phyloP scores from a whole-genome alignment of 2,329 filamentous ascomycete species.

The Phaeosphaeriaceae sp. region DNA sequence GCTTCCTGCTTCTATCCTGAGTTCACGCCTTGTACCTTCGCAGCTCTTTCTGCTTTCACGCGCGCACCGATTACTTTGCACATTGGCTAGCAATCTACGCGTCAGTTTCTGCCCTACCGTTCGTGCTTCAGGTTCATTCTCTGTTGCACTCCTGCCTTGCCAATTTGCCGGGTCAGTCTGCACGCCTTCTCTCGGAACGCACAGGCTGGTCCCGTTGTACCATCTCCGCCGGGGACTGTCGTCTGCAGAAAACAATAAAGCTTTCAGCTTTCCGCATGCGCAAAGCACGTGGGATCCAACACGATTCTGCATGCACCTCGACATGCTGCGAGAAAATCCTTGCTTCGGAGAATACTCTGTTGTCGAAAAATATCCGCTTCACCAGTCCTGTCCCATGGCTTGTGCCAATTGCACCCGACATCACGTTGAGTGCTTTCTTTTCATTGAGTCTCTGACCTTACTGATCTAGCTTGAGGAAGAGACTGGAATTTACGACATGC shows the following conservation, averaged over 20 bases:
- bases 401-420: background rate
- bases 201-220: background rate
- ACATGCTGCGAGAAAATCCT: background rate
- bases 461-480: background rate
- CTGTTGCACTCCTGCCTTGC: too few species aligned
- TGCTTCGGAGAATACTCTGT: too few species aligned
- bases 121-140: too few species aligned
- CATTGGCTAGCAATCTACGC: too few species aligned
- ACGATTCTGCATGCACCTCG: too few species aligned
- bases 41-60: background rate
- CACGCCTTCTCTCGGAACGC: too few species aligned
- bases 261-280: background rate
- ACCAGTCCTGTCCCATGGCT: background rate
- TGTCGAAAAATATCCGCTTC: too few species aligned
- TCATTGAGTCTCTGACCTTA: background rate
- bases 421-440: background rate
- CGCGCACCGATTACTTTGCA: too few species aligned
- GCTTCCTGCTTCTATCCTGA: background rate
- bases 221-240: background rate
- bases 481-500: too few species aligned
- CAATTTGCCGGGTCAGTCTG: too few species aligned
- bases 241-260: background rate
- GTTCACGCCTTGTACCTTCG: background rate
- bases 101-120: too few species aligned
- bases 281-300: background rate